Conservation (phyloP, 225 moss, liverwort and hornwort species). For the Neckera pumila region DNA sequence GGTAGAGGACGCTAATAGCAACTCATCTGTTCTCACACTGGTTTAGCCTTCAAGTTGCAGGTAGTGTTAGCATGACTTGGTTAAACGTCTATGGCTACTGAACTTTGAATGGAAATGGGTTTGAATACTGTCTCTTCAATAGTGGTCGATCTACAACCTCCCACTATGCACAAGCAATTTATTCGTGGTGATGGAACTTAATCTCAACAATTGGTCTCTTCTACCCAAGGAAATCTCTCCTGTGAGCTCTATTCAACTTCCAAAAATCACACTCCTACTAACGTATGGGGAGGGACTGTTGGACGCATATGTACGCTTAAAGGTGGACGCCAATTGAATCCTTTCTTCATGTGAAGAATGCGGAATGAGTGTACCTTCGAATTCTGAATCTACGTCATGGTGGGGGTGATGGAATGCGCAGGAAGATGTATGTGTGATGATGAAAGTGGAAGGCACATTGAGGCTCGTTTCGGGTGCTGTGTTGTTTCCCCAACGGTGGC, state of each 20-base stretch:
- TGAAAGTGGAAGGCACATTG: constrained; percentile 39
- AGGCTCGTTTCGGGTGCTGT: constrained; percentile 65
- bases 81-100: not conserved
- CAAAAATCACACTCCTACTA: not conserved
- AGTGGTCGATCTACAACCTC: not conserved
- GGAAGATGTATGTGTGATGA: constrained; percentile 63
- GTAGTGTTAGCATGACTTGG: not conserved
- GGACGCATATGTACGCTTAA: not conserved
- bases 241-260: not conserved
- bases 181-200: not conserved
- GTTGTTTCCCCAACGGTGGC: constrained; percentile 62
- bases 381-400: not conserved
- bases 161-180: not conserved
- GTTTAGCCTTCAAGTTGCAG: not conserved
- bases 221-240: not conserved
- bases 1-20: not conserved
- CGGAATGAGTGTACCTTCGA: not conserved
- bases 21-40: not conserved
- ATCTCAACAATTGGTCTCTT: not conserved
- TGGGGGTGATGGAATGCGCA: not conserved
- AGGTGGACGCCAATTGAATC: not conserved
- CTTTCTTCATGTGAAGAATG: not conserved
- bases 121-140: not conserved
- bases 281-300: not conserved
- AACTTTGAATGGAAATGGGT: not conserved